Evolutionary conservation across 2,329 filamentous ascomycete species (phyloP).

Genomic region (Thielaviopsis musarum): DNA sequence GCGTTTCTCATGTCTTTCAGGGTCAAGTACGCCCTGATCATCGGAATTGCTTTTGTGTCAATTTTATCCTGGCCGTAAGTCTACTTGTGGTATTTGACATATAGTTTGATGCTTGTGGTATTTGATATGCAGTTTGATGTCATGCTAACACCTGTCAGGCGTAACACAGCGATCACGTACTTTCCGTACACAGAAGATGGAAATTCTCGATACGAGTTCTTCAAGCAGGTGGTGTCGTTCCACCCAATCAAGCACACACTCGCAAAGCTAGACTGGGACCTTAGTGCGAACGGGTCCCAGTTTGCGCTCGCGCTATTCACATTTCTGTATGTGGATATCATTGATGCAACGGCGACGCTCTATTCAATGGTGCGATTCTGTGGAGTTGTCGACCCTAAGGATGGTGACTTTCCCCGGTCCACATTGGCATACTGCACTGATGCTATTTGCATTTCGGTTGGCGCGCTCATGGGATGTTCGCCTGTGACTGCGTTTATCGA

Average conservation of each 20-base stretch:
- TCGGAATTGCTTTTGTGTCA: conserved; percentile 55
- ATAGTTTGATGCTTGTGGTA: background rate
- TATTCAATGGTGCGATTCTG: conserved; percentile 83
- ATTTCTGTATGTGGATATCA: conserved; percentile 79
- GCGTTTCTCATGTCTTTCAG: conserved; percentile 66
- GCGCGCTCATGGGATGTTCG: conserved; percentile 58
- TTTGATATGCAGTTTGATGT: background rate
- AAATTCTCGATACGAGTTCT: conserved; percentile 50
- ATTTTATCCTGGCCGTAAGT: conserved; percentile 59
- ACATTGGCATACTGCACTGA: conserved; percentile 73
- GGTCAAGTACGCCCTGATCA: conserved; percentile 58
- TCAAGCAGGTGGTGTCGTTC: conserved; percentile 55
- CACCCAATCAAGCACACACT: conserved; percentile 50
- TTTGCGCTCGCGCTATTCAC: conserved; percentile 54
- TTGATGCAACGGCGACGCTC: conserved; percentile 71
- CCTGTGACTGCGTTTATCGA: conserved; percentile 81
- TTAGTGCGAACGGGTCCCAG: conserved; percentile 37
- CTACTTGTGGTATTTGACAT: background rate
- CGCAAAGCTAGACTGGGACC: conserved; percentile 48
- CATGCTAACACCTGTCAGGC: conserved; percentile 22
- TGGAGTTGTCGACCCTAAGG: conserved; percentile 62
- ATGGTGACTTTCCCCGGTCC: conserved; percentile 76
- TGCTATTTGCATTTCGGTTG: conserved; percentile 61
- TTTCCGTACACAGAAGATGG: conserved; percentile 52
- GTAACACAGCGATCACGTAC: conserved; percentile 53